A percentile compares a stretch with the other conserved stretches of the same genome.
Conservation (phyloP, 208 protist species). For the Leishmania martiniquensis region DNA sequence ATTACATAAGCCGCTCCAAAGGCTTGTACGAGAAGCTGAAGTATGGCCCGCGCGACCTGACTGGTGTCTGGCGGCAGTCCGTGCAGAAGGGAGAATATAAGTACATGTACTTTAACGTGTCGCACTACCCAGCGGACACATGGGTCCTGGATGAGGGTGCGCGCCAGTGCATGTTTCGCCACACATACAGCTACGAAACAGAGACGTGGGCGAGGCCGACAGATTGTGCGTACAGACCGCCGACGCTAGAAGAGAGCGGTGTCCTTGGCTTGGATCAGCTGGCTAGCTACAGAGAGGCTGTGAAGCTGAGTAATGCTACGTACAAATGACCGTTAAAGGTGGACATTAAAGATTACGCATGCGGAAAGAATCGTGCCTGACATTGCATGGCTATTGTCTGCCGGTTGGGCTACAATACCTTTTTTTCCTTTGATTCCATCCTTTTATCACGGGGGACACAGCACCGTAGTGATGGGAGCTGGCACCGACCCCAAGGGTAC, state of each 20-base stretch:
- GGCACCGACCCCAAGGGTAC: too few relatives aligned
- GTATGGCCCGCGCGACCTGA: slow-evolving; percentile 14
- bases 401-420: too few relatives aligned
- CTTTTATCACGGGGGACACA: too few relatives aligned
- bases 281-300: slow-evolving; percentile 3
- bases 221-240: slow-evolving; percentile 13
- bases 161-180: slow-evolving; percentile 21
- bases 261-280: slow-evolving; percentile 29
- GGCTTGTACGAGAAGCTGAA: slow-evolving; percentile 26
- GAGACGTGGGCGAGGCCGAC: slow-evolving; percentile 8
- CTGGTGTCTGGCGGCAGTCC: slow-evolving; percentile 17
- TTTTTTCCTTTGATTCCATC: too few relatives aligned
- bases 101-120: slow-evolving; percentile 29
- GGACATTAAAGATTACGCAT: too few relatives aligned
- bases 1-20: slow-evolving; percentile 7
- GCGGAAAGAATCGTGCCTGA: too few relatives aligned
- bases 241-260: slow-evolving; percentile 19
- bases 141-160: slow-evolving; percentile 33
- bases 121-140: slow-evolving; percentile 29
- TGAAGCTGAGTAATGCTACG: background rate
- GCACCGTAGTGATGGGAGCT: too few relatives aligned
- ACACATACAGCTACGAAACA: slow-evolving; percentile 24
- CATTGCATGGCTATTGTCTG: too few relatives aligned
- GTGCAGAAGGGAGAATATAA: slow-evolving; percentile 9
- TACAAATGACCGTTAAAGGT: background rate